phyloP scores from a whole-genome alignment of 2,329 filamentous ascomycete species.

The Talaromyces verruculosus region DNA sequence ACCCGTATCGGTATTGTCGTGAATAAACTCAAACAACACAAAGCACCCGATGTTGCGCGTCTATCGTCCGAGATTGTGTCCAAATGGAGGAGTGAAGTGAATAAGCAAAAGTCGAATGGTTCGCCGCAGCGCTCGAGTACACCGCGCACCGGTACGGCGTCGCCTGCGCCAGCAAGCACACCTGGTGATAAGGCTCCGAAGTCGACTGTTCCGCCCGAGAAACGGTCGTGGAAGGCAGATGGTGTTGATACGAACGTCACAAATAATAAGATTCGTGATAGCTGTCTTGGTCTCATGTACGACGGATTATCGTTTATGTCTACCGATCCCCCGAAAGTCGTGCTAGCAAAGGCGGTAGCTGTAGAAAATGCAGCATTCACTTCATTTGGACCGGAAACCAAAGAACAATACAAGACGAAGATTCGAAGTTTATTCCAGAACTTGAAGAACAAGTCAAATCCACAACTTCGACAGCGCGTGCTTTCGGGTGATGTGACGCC shows the following conservation, averaged over 20 bases:
- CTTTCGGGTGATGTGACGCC: conserved; percentile 71
- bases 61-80: conserved; percentile 78
- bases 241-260: conserved; percentile 76
- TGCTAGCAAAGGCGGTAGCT: conserved; percentile 66
- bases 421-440: conserved; percentile 92
- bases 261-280: conserved; percentile 71
- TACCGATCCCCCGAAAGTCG: conserved; percentile 56
- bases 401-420: conserved; percentile 76
- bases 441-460: conserved; percentile 88
- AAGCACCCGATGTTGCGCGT: conserved; percentile 68
- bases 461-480: conserved; percentile 71
- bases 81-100: conserved; percentile 56
- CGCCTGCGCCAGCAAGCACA: conserved; percentile 47
- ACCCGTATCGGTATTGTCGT: conserved; percentile 91
- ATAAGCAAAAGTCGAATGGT: conserved; percentile 47
- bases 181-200: conserved; percentile 54
- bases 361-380: conserved; percentile 76
- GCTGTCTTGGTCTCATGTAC: conserved; percentile 87
- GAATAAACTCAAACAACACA: conserved; percentile 80
- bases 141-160: conserved; percentile 53
- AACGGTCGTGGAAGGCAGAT: conserved; percentile 79
- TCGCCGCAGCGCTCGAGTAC: conserved; percentile 44
- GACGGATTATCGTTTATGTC: conserved; percentile 81
- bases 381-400: conserved; percentile 67
- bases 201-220: conserved; percentile 63